Percentiles rank a stretch among this genome's conserved stretches.
These are phyloP conservation scores for Mikania micrantha DNA, from an alignment of 129 eudicot genomes.

Conservation along the genomic window DNA sequence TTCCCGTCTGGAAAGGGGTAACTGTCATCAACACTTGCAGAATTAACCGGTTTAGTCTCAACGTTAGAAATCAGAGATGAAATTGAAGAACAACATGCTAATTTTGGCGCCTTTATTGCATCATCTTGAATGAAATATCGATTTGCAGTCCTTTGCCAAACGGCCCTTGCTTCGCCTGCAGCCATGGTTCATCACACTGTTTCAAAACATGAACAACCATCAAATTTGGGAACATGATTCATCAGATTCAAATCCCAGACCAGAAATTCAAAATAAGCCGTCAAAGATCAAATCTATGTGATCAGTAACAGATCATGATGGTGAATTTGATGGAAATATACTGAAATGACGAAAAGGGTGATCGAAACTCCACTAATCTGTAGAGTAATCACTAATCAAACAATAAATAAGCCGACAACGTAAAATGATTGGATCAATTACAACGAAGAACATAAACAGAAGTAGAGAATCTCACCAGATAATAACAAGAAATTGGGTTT, in stretches of 20 bases:
- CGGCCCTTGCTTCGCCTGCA: constrained; percentile 81
- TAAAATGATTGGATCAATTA: background rate
- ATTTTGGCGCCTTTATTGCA: constrained; percentile 84
- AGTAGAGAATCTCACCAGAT: constrained; percentile 15
- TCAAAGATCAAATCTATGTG: constrained; percentile 4
- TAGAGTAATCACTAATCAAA: background rate
- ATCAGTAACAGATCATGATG: background rate
- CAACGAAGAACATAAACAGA: too few species aligned
- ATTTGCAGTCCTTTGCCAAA: constrained; percentile 85
- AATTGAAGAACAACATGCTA: constrained; percentile 66
- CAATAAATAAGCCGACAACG: too few species aligned
- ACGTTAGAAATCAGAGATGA: constrained; percentile 37
- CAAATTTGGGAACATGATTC: background rate
- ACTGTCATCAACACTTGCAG: constrained; percentile 13
- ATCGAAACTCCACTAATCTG: background rate
- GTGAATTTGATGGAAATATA: too few species aligned
- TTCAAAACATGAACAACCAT: background rate
- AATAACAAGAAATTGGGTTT: background rate
- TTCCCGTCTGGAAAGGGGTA: constrained; percentile 13
- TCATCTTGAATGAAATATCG: constrained; percentile 88
- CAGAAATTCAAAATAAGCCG: background rate
- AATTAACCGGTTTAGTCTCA: constrained; percentile 39
- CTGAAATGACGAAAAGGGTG: constrained; percentile 15
- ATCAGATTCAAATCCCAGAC: background rate
- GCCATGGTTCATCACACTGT: constrained; percentile 49